phyloP scores from a whole-genome alignment of 2,329 filamentous ascomycete species.

The Xylariales sp. region DNA sequence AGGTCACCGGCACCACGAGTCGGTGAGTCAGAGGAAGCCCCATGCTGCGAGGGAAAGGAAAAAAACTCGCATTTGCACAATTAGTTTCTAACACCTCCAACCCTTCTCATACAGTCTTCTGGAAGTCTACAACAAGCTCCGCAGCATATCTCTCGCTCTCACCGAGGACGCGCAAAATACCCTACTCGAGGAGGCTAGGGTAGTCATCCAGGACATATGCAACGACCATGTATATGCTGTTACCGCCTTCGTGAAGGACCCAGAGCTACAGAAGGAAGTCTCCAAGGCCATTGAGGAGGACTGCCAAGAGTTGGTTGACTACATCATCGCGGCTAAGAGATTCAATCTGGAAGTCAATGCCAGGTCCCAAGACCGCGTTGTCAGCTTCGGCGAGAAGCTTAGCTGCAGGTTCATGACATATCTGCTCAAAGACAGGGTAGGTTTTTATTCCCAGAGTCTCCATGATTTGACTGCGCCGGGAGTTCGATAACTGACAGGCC shows the following conservation, averaged over 20 bases:
- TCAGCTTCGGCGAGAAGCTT: slow-evolving; percentile 93
- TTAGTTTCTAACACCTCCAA: too few species aligned
- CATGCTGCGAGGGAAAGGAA: too few species aligned
- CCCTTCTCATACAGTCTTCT: slow-evolving; percentile 45
- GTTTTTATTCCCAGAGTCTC: slow-evolving; percentile 10
- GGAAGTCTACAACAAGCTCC: slow-evolving; percentile 55
- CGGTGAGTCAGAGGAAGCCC: slow-evolving; percentile 55
- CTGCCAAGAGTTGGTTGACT: slow-evolving; percentile 76
- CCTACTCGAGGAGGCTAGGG: slow-evolving; percentile 61
- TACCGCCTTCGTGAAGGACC: slow-evolving; percentile 54
- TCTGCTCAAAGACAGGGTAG: slow-evolving; percentile 69
- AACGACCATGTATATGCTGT: slow-evolving; percentile 76
- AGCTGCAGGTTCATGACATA: slow-evolving; percentile 90
- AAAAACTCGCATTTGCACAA: too few species aligned
- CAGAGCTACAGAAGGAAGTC: slow-evolving; percentile 54
- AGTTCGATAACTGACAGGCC: too few species aligned
- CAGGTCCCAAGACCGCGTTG: slow-evolving; percentile 78
- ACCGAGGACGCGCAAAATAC: slow-evolving; percentile 49
- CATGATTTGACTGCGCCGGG: background rate
- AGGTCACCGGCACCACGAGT: slow-evolving; percentile 92
- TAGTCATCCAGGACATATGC: slow-evolving; percentile 76
- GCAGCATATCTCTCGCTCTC: slow-evolving; percentile 47
- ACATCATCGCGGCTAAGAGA: slow-evolving; percentile 57
- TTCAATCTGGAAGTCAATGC: slow-evolving; percentile 74
- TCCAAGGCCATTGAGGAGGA: slow-evolving; percentile 67